Evolutionary conservation across 1,139 yeast species (phyloP), one percentile per base, ranked within the genome.

Genomic region (Suhomyces coccinellae): DNA sequence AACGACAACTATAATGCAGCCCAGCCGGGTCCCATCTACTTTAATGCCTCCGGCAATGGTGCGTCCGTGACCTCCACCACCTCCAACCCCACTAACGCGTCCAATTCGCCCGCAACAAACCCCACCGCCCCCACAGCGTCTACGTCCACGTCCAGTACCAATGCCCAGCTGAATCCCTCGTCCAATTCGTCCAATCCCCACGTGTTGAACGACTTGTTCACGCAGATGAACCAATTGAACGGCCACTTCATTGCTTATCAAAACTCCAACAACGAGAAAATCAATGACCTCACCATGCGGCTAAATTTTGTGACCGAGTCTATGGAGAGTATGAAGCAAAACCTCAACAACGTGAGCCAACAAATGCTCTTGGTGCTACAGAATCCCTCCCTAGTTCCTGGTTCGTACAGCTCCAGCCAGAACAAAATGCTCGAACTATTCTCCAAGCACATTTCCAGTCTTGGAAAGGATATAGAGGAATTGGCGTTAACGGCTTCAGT

Each of bases 381-480:
- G 33, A 48, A 49, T 38, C 39, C 49, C 3, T 34, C 49, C 13
- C 22, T 46, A 9, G 29, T 38, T 11, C 24, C 37, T 11, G 38
- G 44, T 6, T 26, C 42, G 11, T 43, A 28, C n/a, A 39, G 33
- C 10, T 12, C 36, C 15, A 47, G 40, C 26, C 54, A 47, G 29
- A 45, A 38, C 33, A 53, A 52, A 36, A 32, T 52, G 29, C 37
- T 60, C 30, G 66, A 62, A 38, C 40, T 58, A 11, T 59, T 63
- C 45, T 52, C 56, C 30, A 62, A 58, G 44, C 63, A 61, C 42
- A 52, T 62, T 29, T 49, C 53, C 27, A 56, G 55, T 39, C 48
- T 63, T 31, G 57, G 62, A 17, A 63, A 61, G 41, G 66, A 62
- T 33, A 59, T 63, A 32, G 65, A 62, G 38, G 63, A 57, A 27